Conservation (phyloP, 2,329 filamentous ascomycete species). For the Penicillium brevicompactum region DNA sequence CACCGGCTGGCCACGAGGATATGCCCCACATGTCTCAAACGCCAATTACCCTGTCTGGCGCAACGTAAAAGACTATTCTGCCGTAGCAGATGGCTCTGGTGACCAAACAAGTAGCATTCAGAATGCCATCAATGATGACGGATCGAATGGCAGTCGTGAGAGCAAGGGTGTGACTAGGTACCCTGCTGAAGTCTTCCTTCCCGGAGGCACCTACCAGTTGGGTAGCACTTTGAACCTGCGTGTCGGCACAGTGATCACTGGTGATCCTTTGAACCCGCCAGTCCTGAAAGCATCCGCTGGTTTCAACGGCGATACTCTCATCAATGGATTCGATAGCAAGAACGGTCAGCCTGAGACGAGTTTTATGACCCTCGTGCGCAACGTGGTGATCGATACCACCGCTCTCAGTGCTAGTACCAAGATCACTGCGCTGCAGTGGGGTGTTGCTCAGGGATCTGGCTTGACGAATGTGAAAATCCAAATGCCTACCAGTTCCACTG, state of each 20-base stretch:
- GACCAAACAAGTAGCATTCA: conserved; percentile 34
- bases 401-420: conserved; percentile 24
- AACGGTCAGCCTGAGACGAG: conserved; percentile 32
- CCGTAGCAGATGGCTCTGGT: conserved; percentile 34
- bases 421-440: conserved; percentile 43
- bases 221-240: conserved; percentile 28
- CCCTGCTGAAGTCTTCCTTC: conserved; percentile 34
- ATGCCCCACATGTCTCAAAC: conserved; percentile 22
- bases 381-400: conserved; percentile 43
- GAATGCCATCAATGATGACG: conserved; percentile 34
- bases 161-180: conserved; percentile 34
- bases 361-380: conserved; percentile 43
- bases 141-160: conserved; percentile 26
- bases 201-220: conserved; percentile 32
- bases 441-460: conserved; percentile 42
- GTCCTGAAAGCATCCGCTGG: conserved; percentile 54
- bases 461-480: conserved; percentile 42
- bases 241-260: conserved; percentile 41
- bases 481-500: conserved; percentile 36
- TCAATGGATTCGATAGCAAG: conserved; percentile 50
- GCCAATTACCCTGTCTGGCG: conserved; percentile 38
- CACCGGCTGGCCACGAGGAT: conserved; percentile 10
- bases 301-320: conserved; percentile 57
- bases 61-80: conserved; percentile 37
- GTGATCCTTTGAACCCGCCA: conserved; percentile 47